Percentiles rank a stretch among this genome's conserved stretches.
Conservation (phyloP, 2,329 filamentous ascomycete species). For the Capronia coronata region DNA sequence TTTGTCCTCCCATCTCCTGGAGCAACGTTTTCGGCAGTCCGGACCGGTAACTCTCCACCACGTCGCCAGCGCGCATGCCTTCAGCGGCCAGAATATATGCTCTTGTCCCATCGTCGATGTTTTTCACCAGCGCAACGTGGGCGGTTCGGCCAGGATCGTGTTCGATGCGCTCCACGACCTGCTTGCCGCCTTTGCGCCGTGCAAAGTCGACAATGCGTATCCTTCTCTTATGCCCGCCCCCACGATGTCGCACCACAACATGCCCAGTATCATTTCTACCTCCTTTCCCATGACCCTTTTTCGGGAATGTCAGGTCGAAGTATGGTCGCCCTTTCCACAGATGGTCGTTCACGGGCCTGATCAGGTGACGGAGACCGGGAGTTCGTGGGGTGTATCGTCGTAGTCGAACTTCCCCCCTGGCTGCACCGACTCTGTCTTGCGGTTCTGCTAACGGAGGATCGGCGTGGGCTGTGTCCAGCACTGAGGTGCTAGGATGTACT, state of each 20-base stretch:
- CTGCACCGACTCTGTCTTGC: constrained; percentile 22
- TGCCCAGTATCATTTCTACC: constrained; percentile 82
- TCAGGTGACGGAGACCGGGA: constrained; percentile 84
- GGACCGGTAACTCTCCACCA: constrained; percentile 82
- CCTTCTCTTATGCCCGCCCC: constrained; percentile 84
- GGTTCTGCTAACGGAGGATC: constrained; percentile 10
- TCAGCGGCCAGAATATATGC: constrained; percentile 95
- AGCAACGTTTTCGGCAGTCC: constrained; percentile 84
- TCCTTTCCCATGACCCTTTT: constrained; percentile 87
- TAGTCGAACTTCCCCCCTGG: constrained; percentile 48
- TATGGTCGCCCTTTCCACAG: constrained; percentile 89
- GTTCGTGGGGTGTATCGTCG: constrained; percentile 91
- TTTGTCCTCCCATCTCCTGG: constrained; percentile 81
- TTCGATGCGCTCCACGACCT: constrained; percentile 87
- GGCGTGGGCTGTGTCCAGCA: constrained; percentile 19
- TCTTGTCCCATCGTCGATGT: constrained; percentile 65
- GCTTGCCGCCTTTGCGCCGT: constrained; percentile 69
- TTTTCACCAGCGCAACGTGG: constrained; percentile 81
- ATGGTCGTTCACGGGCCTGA: constrained; percentile 89
- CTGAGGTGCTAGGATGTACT: constrained; percentile 51
- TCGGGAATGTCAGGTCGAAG: constrained; percentile 76
- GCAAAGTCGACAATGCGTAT: constrained; percentile 89
- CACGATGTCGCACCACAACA: constrained; percentile 83
- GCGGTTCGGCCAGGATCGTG: constrained; percentile 90
- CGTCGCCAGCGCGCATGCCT: constrained; percentile 83